Percentiles rank a stretch among this genome's conserved stretches.
These are phyloP conservation scores for Diplodia scrobiculata DNA, from an alignment of 2,329 filamentous ascomycete genomes.

Conservation along the genomic window DNA sequence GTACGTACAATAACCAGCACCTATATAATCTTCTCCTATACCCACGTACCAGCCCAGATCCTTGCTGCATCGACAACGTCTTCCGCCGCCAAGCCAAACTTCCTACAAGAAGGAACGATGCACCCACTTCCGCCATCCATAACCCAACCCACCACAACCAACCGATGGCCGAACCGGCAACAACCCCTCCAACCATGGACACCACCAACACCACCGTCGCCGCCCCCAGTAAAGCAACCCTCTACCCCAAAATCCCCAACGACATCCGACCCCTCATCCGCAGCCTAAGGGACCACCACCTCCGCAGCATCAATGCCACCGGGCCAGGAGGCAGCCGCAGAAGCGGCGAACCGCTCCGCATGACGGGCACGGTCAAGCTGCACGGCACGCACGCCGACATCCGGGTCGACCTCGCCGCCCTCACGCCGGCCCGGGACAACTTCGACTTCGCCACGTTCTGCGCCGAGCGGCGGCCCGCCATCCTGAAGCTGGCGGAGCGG, in stretches of 20 bases:
- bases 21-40: background rate
- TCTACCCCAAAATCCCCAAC: background rate
- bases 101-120: background rate
- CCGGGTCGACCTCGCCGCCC: constrained; percentile 31
- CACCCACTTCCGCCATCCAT: background rate
- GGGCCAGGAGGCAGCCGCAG: background rate
- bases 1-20: background rate
- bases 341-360: constrained; percentile 31
- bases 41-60: too few relatives aligned
- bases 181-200: background rate
- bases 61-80: background rate
- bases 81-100: background rate
- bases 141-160: background rate
- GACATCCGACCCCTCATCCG: background rate
- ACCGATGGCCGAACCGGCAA: background rate
- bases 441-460: background rate
- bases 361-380: constrained; percentile 40
- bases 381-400: constrained; percentile 43
- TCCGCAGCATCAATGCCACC: background rate
- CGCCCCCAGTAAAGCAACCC: background rate
- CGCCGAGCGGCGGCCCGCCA: background rate
- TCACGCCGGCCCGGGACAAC: background rate
- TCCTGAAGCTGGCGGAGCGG: background rate
- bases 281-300: background rate
- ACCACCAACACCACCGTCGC: background rate